These are phyloP conservation scores for Yamadazyma dushanensis DNA, from an alignment of 1,139 yeast genomes.

Conservation along the genomic window DNA sequence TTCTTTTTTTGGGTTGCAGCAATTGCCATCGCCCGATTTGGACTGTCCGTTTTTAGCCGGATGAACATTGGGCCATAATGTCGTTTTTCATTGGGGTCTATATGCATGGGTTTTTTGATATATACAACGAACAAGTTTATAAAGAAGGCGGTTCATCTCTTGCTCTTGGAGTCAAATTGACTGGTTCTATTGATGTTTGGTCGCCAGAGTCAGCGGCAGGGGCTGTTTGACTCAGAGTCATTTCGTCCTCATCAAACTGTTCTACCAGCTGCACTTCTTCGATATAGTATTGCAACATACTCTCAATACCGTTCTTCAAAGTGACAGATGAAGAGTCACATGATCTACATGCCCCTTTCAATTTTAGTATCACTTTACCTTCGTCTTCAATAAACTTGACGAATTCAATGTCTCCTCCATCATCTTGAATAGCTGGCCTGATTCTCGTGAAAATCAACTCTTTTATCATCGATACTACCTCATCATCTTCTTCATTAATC, in stretches of 20 bases:
- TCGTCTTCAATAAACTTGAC: conserved; percentile 60
- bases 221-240: neutral
- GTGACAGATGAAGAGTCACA: conserved; percentile 78
- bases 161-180: conserved; percentile 31
- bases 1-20: neutral
- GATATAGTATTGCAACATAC: conserved; percentile 77
- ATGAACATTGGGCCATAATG: too few relatives aligned
- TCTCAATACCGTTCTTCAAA: conserved; percentile 75
- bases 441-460: conserved; percentile 92
- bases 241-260: conserved; percentile 47
- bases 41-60: too few relatives aligned
- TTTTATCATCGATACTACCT: conserved; percentile 85
- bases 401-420: conserved; percentile 82
- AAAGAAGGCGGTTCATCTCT: conserved; percentile 46
- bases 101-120: too few relatives aligned
- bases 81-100: neutral
- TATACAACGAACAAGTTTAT: too few relatives aligned
- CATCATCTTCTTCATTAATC: conserved; percentile 63
- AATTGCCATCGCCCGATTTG: neutral
- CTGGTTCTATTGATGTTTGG: conserved; percentile 1
- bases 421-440: conserved; percentile 90
- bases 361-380: conserved; percentile 65
- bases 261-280: conserved; percentile 74
- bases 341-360: conserved; percentile 79
- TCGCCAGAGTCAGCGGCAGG: conserved; percentile 47